These are phyloP conservation scores for Dinochytrium kinnereticum DNA, from an alignment of 371 early-diverging fungal species.

Conservation along the genomic window DNA sequence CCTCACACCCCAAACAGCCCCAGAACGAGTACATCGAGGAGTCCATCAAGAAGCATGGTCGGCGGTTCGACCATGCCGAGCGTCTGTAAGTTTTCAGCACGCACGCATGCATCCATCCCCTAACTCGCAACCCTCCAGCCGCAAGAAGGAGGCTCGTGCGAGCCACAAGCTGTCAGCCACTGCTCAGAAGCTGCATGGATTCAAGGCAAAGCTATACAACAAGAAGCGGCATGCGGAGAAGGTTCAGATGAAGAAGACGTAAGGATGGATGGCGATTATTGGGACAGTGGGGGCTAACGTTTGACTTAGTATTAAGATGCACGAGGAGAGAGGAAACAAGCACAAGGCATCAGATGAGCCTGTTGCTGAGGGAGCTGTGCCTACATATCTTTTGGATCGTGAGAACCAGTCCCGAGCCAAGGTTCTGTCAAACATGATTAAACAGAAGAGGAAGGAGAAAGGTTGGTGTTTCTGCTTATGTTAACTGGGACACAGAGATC, in stretches of 20 bases:
- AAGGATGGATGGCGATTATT: conserved; percentile 27
- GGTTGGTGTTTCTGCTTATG: too few species aligned
- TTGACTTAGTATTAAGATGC: conserved; percentile 82
- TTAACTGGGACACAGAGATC: too few species aligned
- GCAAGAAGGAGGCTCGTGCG: conserved; percentile 96
- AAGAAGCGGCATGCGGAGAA: conserved; percentile 99
- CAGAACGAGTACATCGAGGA: conserved; percentile 99
- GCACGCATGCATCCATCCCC: neutral
- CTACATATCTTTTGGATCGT: conserved; percentile 99
- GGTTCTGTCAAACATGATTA: conserved; percentile 98
- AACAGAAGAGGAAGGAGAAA: conserved; percentile 99
- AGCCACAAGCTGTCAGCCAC: conserved; percentile 89
- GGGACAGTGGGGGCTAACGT: neutral
- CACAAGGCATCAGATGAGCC: conserved; percentile 80
- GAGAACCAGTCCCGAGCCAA: conserved; percentile 96
- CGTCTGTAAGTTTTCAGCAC: conserved; percentile 72
- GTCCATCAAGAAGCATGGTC: conserved; percentile 97
- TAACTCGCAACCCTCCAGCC: conserved; percentile 58
- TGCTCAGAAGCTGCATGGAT: conserved; percentile 97
- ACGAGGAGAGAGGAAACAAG: conserved; percentile 95
- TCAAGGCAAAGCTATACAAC: conserved; percentile 99
- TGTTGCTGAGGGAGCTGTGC: conserved; percentile 93
- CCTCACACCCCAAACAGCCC: too few species aligned
- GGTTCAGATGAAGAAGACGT: conserved; percentile 99
- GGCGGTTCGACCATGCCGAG: conserved; percentile 96